These are phyloP conservation scores for Gynochthodes officinalis DNA, from an alignment of 257 asterid species.

Conservation along the genomic window DNA sequence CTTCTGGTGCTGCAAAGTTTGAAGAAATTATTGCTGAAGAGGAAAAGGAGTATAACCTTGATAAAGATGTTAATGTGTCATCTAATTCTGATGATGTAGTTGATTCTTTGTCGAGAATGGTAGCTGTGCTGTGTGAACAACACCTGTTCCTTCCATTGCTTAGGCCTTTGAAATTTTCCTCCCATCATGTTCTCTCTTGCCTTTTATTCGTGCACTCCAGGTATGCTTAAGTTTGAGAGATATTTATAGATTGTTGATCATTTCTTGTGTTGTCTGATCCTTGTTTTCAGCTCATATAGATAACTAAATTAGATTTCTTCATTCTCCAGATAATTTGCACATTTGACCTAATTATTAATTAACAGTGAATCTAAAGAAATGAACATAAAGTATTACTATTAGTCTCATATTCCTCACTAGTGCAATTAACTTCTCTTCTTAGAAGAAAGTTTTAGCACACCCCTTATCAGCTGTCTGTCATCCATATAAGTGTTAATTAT, in stretches of 20 bases:
- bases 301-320: neutral
- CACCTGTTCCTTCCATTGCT: conserved; percentile 82
- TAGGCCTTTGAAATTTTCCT: conserved; percentile 95
- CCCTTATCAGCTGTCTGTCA: neutral
- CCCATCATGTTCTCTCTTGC: conserved; percentile 93
- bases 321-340: neutral
- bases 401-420: neutral
- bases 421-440: neutral
- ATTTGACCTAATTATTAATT: neutral
- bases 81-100: conserved; percentile 55
- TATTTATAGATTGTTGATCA: neutral
- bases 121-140: conserved; percentile 91
- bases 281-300: neutral
- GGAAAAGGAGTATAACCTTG: conserved; percentile 39
- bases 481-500: neutral
- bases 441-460: neutral
- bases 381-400: neutral
- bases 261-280: neutral
- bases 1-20: conserved; percentile 38
- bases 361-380: neutral
- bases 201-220: conserved; percentile 96
- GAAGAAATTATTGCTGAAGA: conserved; percentile 48
- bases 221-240: conserved; percentile 39
- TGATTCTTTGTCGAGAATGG: conserved; percentile 77
- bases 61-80: conserved; percentile 39